phyloP scores from a whole-genome alignment of 2,329 filamentous ascomycete genomes.

The Trichoderma hamatum region DNA sequence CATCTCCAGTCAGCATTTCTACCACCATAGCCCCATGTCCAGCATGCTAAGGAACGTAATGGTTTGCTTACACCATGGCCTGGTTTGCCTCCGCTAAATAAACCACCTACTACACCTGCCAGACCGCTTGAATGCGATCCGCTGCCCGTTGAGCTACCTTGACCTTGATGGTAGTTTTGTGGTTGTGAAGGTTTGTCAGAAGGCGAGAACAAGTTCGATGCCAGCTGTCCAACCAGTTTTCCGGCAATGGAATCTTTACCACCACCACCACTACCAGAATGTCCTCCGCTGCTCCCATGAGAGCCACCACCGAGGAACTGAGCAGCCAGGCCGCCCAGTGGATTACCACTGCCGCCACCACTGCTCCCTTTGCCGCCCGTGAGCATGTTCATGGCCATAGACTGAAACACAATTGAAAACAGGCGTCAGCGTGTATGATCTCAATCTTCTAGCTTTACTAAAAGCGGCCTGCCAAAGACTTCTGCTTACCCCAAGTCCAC shows the following conservation, averaged over 20 bases:
- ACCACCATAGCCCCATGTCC: not conserved
- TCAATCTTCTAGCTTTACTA: not conserved
- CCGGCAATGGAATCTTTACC: slow-evolving; percentile 49
- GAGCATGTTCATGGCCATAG: slow-evolving; percentile 63
- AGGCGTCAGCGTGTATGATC: slow-evolving; percentile 21
- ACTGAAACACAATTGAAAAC: slow-evolving; percentile 43
- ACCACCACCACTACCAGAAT: slow-evolving; percentile 41
- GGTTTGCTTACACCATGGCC: slow-evolving; percentile 38
- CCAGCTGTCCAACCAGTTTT: slow-evolving; percentile 61
- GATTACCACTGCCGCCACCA: slow-evolving; percentile 39
- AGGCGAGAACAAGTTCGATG: slow-evolving; percentile 55
- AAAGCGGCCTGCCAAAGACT: not conserved
- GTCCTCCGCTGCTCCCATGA: slow-evolving; percentile 37
- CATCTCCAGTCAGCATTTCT: slow-evolving; percentile 26
- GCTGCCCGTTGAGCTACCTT: slow-evolving; percentile 49
- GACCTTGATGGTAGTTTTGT: slow-evolving; percentile 47
- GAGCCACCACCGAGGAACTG: slow-evolving; percentile 48
- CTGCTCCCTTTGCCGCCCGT: slow-evolving; percentile 50
- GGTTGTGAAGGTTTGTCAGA: slow-evolving; percentile 50
- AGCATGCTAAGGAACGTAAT: not conserved
- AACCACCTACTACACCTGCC: slow-evolving; percentile 59
- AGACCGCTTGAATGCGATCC: slow-evolving; percentile 51
- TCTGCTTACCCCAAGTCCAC: slow-evolving; percentile 65
- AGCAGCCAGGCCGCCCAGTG: slow-evolving; percentile 52
- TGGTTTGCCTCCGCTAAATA: slow-evolving; percentile 52